phyloP scores from a whole-genome alignment of 495 filamentous ascomycete species.

The Trichoderma virens region DNA sequence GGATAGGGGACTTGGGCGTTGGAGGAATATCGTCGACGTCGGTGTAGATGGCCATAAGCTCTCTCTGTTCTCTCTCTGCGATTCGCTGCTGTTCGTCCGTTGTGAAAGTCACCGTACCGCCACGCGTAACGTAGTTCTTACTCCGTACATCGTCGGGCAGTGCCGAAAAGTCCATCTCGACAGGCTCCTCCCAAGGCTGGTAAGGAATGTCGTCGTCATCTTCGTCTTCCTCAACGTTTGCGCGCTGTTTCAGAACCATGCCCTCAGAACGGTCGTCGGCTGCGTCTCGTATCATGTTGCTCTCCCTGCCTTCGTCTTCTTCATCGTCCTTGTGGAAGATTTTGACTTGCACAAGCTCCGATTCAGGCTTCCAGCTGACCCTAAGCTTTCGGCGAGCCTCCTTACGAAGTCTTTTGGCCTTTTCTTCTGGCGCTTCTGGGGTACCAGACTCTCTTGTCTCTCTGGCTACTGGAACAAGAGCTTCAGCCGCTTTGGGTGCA shows the following conservation, averaged over 20 bases:
- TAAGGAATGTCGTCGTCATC: constrained; percentile 31
- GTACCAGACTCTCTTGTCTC: constrained; percentile 39
- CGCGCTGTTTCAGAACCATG: constrained; percentile 60
- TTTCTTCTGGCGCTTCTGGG: constrained; percentile 71
- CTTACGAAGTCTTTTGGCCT: constrained; percentile 64
- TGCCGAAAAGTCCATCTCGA: constrained; percentile 45
- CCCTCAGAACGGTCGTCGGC: constrained; percentile 70
- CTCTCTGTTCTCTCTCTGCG: constrained; percentile 64
- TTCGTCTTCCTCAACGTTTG: constrained; percentile 63
- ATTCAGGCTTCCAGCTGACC: constrained; percentile 60
- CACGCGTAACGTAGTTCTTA: constrained; percentile 54
- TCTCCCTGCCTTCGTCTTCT: constrained; percentile 66
- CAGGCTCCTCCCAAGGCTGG: constrained; percentile 28
- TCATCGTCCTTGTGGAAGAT: constrained; percentile 67
- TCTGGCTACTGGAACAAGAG: constrained; percentile 30
- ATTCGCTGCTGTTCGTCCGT: constrained; percentile 63
- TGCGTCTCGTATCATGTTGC: constrained; percentile 57
- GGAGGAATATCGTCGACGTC: constrained; percentile 66
- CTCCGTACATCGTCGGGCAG: constrained; percentile 45
- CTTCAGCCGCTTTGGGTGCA: constrained; percentile 47
- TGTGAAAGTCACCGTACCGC: constrained; percentile 48
- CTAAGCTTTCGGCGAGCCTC: constrained; percentile 66
- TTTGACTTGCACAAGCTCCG: constrained; percentile 61
- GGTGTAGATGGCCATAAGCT: constrained; percentile 77
- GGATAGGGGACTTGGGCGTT: constrained; percentile 63